Conservation (phyloP, 306 rosid genomes). For the Hippophae gyantsensis region DNA sequence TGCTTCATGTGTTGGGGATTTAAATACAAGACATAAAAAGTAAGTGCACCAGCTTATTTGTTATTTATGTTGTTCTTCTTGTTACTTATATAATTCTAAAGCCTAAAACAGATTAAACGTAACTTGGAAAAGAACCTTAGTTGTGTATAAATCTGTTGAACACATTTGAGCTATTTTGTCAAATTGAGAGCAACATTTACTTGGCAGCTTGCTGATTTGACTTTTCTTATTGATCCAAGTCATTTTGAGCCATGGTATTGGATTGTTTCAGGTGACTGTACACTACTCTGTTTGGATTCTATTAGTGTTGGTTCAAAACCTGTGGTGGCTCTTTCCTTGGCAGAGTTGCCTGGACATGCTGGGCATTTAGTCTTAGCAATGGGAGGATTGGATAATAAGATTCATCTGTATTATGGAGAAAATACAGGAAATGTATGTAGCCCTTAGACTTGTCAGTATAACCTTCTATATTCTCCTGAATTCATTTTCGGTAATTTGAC, state of each 20-base stretch:
- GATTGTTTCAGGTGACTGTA: slow-evolving; percentile 58
- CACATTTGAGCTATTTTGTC: not conserved
- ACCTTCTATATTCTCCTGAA: slow-evolving; percentile 9
- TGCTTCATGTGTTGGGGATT: not conserved
- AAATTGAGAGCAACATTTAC: not conserved
- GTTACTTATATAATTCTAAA: not conserved
- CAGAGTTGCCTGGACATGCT: slow-evolving; percentile 67
- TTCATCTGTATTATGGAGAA: slow-evolving; percentile 79
- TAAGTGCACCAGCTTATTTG: too few species aligned
- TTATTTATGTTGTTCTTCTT: not conserved
- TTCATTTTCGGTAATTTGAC: slow-evolving; percentile 5
- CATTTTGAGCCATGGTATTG: slow-evolving; percentile 1
- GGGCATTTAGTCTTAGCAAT: slow-evolving; percentile 66
- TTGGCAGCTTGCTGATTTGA: slow-evolving; percentile 3
- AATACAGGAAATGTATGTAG: slow-evolving; percentile 62
- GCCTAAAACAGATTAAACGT: not conserved
- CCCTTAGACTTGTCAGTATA: slow-evolving; percentile 6
- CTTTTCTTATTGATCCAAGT: not conserved
- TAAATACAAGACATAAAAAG: not conserved
- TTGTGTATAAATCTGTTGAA: not conserved
- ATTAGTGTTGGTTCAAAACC: slow-evolving; percentile 67
- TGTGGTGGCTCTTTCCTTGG: slow-evolving; percentile 78
- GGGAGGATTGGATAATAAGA: slow-evolving; percentile 96
- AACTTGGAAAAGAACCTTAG: not conserved
- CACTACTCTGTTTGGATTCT: slow-evolving; percentile 49